Evolutionary conservation across 176 grass and related monocot genomes (phyloP).

Genomic region (Lolium rigidum): DNA sequence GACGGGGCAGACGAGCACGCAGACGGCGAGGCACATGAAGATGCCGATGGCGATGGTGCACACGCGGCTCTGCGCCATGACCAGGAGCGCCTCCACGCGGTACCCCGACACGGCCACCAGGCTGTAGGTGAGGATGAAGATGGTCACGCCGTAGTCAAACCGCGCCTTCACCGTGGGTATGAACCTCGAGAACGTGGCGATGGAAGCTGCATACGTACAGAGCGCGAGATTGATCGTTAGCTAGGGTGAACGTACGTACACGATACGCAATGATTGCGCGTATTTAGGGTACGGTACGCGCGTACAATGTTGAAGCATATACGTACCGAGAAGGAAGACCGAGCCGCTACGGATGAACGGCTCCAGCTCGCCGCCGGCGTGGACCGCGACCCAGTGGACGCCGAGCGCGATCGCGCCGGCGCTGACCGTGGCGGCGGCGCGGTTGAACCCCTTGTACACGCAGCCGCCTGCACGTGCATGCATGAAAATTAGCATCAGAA

Average conservation of each 20-base stretch:
- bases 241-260: neutral
- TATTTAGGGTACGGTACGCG: neutral
- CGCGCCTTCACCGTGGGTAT: slow-evolving; percentile 70
- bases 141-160: slow-evolving; percentile 78
- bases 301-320: neutral
- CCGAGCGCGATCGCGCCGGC: slow-evolving; percentile 66
- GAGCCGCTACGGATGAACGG: slow-evolving; percentile 57
- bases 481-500: slow-evolving; percentile 6
- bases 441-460: slow-evolving; percentile 79
- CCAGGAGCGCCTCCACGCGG: slow-evolving; percentile 58
- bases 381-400: slow-evolving; percentile 66
- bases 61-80: slow-evolving; percentile 52
- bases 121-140: slow-evolving; percentile 87
- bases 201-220: slow-evolving; percentile 46
- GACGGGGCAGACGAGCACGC: slow-evolving; percentile 61
- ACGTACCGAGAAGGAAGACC: slow-evolving; percentile 66
- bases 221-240: neutral
- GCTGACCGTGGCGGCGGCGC: slow-evolving; percentile 56
- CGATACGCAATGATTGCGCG: neutral
- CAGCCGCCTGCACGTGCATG: slow-evolving; percentile 62
- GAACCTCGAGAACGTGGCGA: slow-evolving; percentile 77
- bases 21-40: slow-evolving; percentile 60
- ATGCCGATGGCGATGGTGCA: slow-evolving; percentile 71
- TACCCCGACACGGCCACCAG: slow-evolving; percentile 76
- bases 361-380: slow-evolving; percentile 53